A percentile compares a stretch with the other conserved stretches of the same genome.
Conservation (phyloP, 2,329 filamentous ascomycete species). For the Neurospora crassa region DNA sequence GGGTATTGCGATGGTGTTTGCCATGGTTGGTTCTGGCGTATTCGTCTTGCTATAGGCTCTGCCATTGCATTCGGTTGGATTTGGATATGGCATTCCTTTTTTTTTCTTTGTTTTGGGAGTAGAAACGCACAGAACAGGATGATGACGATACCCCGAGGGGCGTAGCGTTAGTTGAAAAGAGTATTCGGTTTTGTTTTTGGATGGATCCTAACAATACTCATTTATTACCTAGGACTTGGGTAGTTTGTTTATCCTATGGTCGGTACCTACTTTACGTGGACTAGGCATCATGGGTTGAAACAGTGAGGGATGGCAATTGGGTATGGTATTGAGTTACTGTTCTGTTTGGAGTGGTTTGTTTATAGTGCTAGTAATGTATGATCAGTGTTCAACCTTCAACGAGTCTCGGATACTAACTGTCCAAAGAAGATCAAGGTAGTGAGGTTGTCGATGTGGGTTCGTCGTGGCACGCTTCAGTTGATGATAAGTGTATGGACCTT, state of each 20-base stretch:
- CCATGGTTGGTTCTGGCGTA: slow-evolving; percentile 25
- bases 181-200: neutral
- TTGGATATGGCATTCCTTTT: neutral
- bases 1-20: slow-evolving; percentile 22
- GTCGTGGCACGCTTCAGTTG: neutral
- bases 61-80: neutral
- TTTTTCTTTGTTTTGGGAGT: neutral
- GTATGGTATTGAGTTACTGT: neutral
- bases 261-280: neutral
- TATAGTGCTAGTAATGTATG: neutral
- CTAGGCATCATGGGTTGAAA: neutral
- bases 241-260: neutral
- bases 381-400: neutral
- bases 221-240: neutral
- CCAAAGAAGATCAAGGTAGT: neutral
- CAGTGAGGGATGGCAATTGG: neutral
- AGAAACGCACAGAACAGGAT: neutral
- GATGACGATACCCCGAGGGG: neutral
- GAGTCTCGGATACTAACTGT: neutral
- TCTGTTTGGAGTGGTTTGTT: neutral
- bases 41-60: slow-evolving; percentile 15
- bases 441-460: neutral
- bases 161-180: neutral
- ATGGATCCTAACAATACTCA: neutral
- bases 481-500: neutral